These are phyloP conservation scores for Candida maltosa DNA, from an alignment of 805 yeast genomes.

Conservation along the genomic window DNA sequence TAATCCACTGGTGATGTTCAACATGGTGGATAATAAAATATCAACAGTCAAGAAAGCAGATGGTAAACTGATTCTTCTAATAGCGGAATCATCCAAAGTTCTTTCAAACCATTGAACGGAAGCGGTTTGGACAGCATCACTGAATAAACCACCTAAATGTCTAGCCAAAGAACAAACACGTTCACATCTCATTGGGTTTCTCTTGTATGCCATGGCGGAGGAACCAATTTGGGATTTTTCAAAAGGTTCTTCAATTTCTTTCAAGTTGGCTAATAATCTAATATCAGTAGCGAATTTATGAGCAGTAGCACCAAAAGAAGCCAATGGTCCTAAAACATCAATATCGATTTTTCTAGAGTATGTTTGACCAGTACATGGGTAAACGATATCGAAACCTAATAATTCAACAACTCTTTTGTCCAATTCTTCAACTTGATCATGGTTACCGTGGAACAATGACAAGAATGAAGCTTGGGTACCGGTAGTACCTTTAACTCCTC, in stretches of 20 bases:
- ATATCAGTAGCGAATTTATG: constrained; percentile 98
- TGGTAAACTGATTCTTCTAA: constrained; percentile 94
- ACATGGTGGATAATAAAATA: constrained; percentile 81
- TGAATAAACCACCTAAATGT: constrained; percentile 87
- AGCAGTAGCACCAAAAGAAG: constrained; percentile 92
- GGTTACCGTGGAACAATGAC: constrained; percentile 93
- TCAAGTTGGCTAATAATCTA: constrained; percentile 91
- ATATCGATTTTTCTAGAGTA: constrained; percentile 97
- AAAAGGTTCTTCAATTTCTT: constrained; percentile 97
- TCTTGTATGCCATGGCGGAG: constrained; percentile 97
- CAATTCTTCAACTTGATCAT: constrained; percentile 89
- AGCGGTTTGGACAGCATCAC: constrained; percentile 93
- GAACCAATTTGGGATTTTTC: constrained; percentile 99
- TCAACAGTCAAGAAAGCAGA: constrained; percentile 96
- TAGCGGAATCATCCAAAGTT: constrained; percentile 96
- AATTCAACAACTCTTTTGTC: constrained; percentile 91
- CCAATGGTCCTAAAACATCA: constrained; percentile 87
- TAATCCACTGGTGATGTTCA: constrained; percentile 89
- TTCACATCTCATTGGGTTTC: constrained; percentile 99
- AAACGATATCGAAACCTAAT: constrained; percentile 89
- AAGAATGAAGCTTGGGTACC: constrained; percentile 98
- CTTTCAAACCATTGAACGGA: constrained; percentile 99
- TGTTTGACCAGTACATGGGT: constrained; percentile 99
- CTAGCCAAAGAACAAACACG: constrained; percentile 98
- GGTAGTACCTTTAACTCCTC: constrained; percentile 99